phyloP scores from a whole-genome alignment of 176 grass and related monocot genomes.

The Lolium rigidum region DNA sequence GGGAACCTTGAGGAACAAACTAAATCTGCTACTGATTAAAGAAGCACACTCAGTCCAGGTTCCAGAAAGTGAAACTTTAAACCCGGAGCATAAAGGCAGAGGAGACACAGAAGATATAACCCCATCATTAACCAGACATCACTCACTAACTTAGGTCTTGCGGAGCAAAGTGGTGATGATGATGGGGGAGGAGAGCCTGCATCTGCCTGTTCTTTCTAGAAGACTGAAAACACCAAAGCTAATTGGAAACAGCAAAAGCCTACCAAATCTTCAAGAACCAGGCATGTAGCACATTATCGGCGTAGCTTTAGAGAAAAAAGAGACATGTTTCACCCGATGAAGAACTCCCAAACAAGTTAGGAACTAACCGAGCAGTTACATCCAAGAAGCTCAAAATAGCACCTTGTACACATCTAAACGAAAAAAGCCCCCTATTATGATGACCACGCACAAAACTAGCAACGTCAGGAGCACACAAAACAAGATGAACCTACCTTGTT shows the following conservation, averaged over 20 bases:
- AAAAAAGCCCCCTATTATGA: conserved; percentile 4
- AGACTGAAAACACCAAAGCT: conserved; percentile 54
- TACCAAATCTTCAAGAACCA: conserved; percentile 60
- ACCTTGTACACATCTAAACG: conserved; percentile 29
- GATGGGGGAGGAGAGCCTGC: conserved; percentile 41
- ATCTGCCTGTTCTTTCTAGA: conserved; percentile 37
- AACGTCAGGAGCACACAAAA: not conserved
- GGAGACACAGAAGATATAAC: conserved; percentile 45
- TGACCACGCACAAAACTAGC: conserved; percentile 29
- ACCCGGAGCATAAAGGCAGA: conserved; percentile 61
- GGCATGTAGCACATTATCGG: conserved; percentile 38
- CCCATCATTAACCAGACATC: conserved; percentile 55
- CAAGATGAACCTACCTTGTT: conserved; percentile 12
- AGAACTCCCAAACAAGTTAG: conserved; percentile 45
- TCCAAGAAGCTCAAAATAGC: conserved; percentile 37
- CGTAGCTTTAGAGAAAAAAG: conserved; percentile 43
- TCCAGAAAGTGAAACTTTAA: conserved; percentile 74
- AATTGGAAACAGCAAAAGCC: conserved; percentile 66
- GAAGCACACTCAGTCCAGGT: conserved; percentile 37
- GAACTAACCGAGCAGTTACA: conserved; percentile 33
- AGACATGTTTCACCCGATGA: conserved; percentile 38
- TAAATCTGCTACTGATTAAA: conserved; percentile 53
- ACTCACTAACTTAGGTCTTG: conserved; percentile 45
- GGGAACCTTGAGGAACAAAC: conserved; percentile 52
- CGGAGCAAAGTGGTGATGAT: conserved; percentile 51